phyloP scores from a whole-genome alignment of 2,329 filamentous ascomycete genomes.

The Cladophialophora bantiana region DNA sequence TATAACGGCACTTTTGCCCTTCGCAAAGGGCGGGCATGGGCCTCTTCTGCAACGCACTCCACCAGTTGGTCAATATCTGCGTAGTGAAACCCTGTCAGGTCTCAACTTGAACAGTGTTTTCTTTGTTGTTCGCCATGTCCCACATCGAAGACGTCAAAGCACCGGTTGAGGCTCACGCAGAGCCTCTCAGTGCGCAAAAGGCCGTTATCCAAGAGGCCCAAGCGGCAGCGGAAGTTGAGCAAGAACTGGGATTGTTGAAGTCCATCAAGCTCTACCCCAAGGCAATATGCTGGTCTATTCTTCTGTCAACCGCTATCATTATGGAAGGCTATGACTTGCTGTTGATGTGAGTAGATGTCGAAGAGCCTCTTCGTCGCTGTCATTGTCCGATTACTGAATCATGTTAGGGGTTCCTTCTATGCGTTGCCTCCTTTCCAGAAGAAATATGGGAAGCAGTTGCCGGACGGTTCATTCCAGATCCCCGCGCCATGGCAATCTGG shows the following conservation, averaged over 20 bases:
- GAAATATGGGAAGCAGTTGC: constrained; percentile 42
- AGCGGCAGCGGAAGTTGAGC: constrained; percentile 54
- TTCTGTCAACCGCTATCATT: constrained; percentile 85
- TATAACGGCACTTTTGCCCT: constrained; percentile 2
- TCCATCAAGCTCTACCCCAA: constrained; percentile 84
- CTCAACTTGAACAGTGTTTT: neutral
- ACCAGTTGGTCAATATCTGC: neutral
- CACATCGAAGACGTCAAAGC: constrained; percentile 14
- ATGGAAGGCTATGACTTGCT: constrained; percentile 71
- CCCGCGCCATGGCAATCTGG: constrained; percentile 30
- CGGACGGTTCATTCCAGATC: constrained; percentile 7
- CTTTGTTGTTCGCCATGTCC: neutral
- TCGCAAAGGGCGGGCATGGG: neutral
- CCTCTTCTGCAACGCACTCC: neutral
- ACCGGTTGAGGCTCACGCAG: constrained; percentile 2
- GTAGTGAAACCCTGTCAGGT: neutral
- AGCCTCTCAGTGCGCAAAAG: constrained; percentile 12
- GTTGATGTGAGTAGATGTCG: constrained; percentile 8
- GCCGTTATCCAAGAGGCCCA: constrained; percentile 23
- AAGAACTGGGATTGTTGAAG: constrained; percentile 74
- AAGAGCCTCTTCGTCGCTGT: constrained; percentile 57
- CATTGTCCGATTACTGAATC: neutral
- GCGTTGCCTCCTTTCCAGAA: constrained; percentile 51
- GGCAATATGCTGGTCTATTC: constrained; percentile 79
- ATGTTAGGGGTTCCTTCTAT: constrained; percentile 73